Percentiles rank a stretch among this genome's conserved stretches.
phyloP scores from a whole-genome alignment of 2,329 filamentous ascomycete species.

The Trichoderma sp. region DNA sequence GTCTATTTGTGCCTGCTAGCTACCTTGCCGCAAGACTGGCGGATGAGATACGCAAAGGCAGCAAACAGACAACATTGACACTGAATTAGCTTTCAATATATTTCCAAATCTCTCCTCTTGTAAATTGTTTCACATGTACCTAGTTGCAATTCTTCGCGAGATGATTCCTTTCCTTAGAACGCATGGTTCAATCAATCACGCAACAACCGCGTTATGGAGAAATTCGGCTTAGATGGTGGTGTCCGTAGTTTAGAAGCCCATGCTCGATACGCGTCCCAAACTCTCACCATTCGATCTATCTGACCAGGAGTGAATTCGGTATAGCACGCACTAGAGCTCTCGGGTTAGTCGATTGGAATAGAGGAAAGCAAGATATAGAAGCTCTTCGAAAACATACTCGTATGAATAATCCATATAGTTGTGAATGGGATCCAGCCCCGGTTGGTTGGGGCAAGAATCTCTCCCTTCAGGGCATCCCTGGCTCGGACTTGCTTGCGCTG shows the following conservation, averaged over 20 bases:
- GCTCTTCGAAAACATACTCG: slow-evolving; percentile 28
- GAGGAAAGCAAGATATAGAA: not conserved
- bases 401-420: slow-evolving; percentile 39
- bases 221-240: too few relatives aligned
- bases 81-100: too few relatives aligned
- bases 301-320: slow-evolving; percentile 31
- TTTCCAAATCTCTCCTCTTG: too few relatives aligned
- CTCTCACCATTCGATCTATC: slow-evolving; percentile 26
- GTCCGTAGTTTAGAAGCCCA: not conserved
- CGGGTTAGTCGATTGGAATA: not conserved
- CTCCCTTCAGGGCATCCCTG: slow-evolving; percentile 39
- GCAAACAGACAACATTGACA: too few relatives aligned
- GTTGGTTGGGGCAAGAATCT: slow-evolving; percentile 37
- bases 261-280: slow-evolving; percentile 23
- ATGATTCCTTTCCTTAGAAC: too few relatives aligned
- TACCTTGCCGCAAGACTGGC: not conserved
- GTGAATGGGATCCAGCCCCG: slow-evolving; percentile 37
- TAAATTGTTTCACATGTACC: too few relatives aligned
- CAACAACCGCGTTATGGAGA: too few relatives aligned
- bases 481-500: slow-evolving; percentile 37
- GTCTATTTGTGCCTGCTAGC: not conserved
- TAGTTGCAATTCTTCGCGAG: too few relatives aligned
- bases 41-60: too few relatives aligned
- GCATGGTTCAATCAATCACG: too few relatives aligned
- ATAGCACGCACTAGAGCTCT: slow-evolving; percentile 22